Evolutionary conservation across 331 rosid species (phyloP), one percentile per base, ranked within the genome.

Genomic region (Acacia concinna): DNA sequence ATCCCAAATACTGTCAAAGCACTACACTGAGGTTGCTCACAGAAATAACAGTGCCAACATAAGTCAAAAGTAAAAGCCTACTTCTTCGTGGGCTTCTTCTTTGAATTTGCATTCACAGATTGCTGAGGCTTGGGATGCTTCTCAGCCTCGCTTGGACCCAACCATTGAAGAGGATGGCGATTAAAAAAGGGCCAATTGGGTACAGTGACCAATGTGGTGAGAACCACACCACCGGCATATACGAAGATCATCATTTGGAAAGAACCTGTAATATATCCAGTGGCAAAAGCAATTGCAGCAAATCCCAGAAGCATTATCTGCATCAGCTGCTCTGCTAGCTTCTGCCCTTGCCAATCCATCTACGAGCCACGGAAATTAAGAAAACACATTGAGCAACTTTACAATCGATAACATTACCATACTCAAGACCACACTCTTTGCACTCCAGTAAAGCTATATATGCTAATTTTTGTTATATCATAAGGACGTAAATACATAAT

Each of bases 341-440:
- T 92, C 59, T 95, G 98, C 77, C 98, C 98, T 83, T 90, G 97
- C 98, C 97, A 92, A 84, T 95, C 98, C 98, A 95, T 95, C 97
- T 91, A 77, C 38, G 9, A 71, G 10, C 77, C 77, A 63, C n/a
- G 64, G 20, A 20, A 30, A 38, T 40, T 20, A 73, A 66, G 0
- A 18, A 12, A 67, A 76, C 59, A 76, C 65, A 57, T 51, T 62
- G 46, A 78, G 28, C 38, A 14, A 62, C 52, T 21, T 14, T 78
- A 31, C 11, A 31, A 68, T 68, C 64, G 43, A 64, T 38, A 3
- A 51, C 14, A 20, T 4, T 30, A 64, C 10, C 17, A 79, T 31
- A 28, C 47, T 56, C 20, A 30, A 38, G 40, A 78, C 71, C 54
- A 30, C 23, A 46, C 25, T 34, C 8, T 20, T 32, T 30, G 34